Conservation (phyloP, 2,329 filamentous ascomycete species). For the Aspergillus sp. region DNA sequence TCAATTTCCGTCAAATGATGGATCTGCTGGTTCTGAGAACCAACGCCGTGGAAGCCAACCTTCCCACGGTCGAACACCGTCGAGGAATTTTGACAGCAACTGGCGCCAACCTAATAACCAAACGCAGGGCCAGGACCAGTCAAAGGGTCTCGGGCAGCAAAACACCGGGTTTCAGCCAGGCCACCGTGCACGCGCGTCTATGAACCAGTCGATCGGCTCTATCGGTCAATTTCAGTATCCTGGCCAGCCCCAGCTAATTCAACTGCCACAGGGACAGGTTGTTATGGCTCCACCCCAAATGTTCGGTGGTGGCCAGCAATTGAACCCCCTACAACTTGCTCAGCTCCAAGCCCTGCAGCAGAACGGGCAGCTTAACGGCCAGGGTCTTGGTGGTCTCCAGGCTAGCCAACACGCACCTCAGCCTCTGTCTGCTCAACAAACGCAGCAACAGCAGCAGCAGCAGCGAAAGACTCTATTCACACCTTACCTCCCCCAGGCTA, state of each 20-base stretch:
- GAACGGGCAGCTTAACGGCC: slow-evolving; percentile 77
- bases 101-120: slow-evolving; percentile 80
- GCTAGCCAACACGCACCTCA: slow-evolving; percentile 71
- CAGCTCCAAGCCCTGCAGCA: slow-evolving; percentile 94
- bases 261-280: slow-evolving; percentile 80
- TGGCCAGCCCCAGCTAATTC: slow-evolving; percentile 81
- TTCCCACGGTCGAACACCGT: slow-evolving; percentile 77
- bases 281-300: slow-evolving; percentile 75
- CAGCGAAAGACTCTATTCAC: slow-evolving; percentile 98
- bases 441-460: slow-evolving; percentile 78
- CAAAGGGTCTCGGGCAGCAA: slow-evolving; percentile 66
- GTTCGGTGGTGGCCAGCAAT: slow-evolving; percentile 76
- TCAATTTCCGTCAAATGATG: slow-evolving; percentile 63
- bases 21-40: slow-evolving; percentile 61
- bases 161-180: slow-evolving; percentile 83
- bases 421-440: slow-evolving; percentile 57
- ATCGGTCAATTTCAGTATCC: slow-evolving; percentile 89
- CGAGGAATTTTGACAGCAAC: slow-evolving; percentile 95
- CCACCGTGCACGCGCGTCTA: slow-evolving; percentile 80
- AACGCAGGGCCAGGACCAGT: slow-evolving; percentile 47
- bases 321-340: slow-evolving; percentile 83
- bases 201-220: slow-evolving; percentile 80
- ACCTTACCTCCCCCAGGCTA: slow-evolving; percentile 93
- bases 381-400: slow-evolving; percentile 67
- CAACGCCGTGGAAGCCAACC: slow-evolving; percentile 70